These are phyloP conservation scores for Betula pendula DNA, from an alignment of 306 rosid genomes.

Conservation along the genomic window DNA sequence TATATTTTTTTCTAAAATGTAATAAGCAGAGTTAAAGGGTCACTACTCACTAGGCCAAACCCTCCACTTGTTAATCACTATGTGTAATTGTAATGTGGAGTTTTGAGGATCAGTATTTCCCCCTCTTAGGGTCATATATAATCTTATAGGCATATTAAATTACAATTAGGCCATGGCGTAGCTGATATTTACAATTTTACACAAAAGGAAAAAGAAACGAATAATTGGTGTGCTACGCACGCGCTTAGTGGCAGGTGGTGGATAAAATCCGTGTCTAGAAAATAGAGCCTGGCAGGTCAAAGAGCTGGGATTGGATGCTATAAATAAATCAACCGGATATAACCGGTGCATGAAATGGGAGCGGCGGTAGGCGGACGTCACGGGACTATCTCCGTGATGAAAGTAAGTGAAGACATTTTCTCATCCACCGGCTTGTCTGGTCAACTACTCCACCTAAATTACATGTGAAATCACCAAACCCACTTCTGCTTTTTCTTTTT, in stretches of 20 bases:
- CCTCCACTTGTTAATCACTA: no score
- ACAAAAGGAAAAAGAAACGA: no score
- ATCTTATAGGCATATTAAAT: no score
- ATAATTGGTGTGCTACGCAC: background rate
- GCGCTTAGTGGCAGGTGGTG: slow-evolving; percentile 15
- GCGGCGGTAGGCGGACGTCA: slow-evolving; percentile 47
- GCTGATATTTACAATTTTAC: no score
- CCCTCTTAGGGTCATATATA: no score
- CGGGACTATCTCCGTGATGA: slow-evolving; percentile 15
- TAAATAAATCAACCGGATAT: background rate
- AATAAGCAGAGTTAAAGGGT: no score
- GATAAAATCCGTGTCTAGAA: background rate
- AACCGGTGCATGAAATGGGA: slow-evolving; percentile 9
- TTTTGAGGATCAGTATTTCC: no score
- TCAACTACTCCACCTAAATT: slow-evolving; percentile 37
- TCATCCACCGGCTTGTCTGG: slow-evolving; percentile 19
- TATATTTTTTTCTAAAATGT: no score
- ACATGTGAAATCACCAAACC: slow-evolving; percentile 40
- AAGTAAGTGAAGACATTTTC: background rate
- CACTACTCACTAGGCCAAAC: no score
- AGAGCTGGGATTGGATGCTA: background rate
- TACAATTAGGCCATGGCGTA: no score
- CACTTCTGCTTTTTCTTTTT: background rate
- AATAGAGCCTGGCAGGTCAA: background rate
- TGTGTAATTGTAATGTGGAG: no score